phyloP scores from a whole-genome alignment of 768 basidiomycete species.

The Mycena rebaudengoi region DNA sequence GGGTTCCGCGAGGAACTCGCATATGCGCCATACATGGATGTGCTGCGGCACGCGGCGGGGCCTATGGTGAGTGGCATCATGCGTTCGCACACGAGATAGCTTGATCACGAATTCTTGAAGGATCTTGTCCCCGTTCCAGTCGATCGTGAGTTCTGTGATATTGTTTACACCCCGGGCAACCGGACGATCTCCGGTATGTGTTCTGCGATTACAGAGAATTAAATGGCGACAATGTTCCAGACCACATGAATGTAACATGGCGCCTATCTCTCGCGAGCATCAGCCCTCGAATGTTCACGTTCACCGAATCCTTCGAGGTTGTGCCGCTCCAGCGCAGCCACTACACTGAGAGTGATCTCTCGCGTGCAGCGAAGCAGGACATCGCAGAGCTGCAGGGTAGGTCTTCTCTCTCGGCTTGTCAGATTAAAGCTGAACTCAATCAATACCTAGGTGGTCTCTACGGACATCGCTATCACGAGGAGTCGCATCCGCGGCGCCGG shows the following conservation, averaged over 20 bases:
- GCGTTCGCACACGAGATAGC: no score
- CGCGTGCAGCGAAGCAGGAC: background rate
- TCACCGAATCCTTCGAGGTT: background rate
- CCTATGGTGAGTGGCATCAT: background rate
- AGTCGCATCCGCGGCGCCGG: background rate
- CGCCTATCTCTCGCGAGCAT: background rate
- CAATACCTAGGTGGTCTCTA: background rate
- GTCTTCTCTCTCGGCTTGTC: background rate
- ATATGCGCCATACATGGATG: conserved; percentile 6
- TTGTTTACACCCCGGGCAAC: background rate
- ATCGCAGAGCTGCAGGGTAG: background rate
- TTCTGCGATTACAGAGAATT: background rate
- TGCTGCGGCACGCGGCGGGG: background rate
- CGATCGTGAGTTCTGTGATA: background rate
- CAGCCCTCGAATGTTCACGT: background rate
- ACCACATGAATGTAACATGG: conserved; percentile 13
- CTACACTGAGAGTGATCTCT: background rate
- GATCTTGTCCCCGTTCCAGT: background rate
- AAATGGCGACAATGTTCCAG: background rate
- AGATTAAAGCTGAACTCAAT: background rate
- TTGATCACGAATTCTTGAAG: background rate
- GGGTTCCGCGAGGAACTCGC: conserved; percentile 4
- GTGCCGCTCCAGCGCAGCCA: background rate
- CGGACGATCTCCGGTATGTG: background rate
- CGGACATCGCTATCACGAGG: background rate